Conservation (phyloP, 495 filamentous ascomycete species). For the Xylaria grammica region DNA sequence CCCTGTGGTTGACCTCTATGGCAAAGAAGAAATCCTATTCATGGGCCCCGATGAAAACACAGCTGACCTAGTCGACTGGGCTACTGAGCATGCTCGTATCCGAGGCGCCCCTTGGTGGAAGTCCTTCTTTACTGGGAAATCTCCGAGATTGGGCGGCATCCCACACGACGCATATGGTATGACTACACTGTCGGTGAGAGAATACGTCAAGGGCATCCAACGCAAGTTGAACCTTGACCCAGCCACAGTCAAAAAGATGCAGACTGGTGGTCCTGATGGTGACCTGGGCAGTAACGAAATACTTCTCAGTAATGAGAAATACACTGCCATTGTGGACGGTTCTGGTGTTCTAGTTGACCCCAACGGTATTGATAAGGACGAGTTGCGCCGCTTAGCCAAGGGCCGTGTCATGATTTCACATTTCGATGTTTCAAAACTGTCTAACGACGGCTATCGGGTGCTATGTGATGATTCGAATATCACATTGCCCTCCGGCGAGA, state of each 20-base stretch:
- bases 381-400: slow-evolving; percentile 84
- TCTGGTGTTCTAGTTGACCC: slow-evolving; percentile 94
- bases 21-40: slow-evolving; percentile 94
- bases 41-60: slow-evolving; percentile 99
- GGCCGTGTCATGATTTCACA: slow-evolving; percentile 86
- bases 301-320: slow-evolving; percentile 91
- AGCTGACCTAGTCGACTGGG: slow-evolving; percentile 96
- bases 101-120: slow-evolving; percentile 99
- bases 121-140: slow-evolving; percentile 99
- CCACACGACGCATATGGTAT: slow-evolving; percentile 96
- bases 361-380: slow-evolving; percentile 81
- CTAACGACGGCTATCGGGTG: slow-evolving; percentile 86
- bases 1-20: slow-evolving; percentile 92
- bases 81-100: slow-evolving; percentile 87
- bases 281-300: slow-evolving; percentile 99
- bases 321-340: slow-evolving; percentile 90
- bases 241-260: slow-evolving; percentile 83
- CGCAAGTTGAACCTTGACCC: slow-evolving; percentile 90
- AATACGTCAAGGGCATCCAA: slow-evolving; percentile 96
- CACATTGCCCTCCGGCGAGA: slow-evolving; percentile 82
- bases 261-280: slow-evolving; percentile 96
- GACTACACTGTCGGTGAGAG: slow-evolving; percentile 95
- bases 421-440: slow-evolving; percentile 86
- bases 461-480: slow-evolving; percentile 89
- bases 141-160: slow-evolving; percentile 92